Evolutionary conservation across 2,329 filamentous ascomycete species (phyloP).

Genomic region (Teratosphaeria viscida): DNA sequence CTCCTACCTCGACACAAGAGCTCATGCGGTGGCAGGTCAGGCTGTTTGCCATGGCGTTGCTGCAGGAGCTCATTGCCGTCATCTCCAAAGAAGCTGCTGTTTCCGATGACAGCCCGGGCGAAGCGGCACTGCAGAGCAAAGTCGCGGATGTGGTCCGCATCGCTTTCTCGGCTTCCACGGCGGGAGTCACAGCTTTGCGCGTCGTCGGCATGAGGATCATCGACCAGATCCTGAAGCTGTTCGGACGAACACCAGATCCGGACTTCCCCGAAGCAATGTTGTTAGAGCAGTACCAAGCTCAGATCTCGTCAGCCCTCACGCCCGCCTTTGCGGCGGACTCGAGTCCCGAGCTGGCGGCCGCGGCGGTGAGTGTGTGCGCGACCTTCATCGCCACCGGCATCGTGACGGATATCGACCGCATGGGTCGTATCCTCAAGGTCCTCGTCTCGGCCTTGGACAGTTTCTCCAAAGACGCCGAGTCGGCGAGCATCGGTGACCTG

Average conservation of each 20-base stretch:
- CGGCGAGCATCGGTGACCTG: conserved; percentile 81
- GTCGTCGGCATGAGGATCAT: conserved; percentile 91
- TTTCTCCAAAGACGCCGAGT: conserved; percentile 69
- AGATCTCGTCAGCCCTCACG: conserved; percentile 92
- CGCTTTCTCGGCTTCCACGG: conserved; percentile 94
- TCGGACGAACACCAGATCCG: conserved; percentile 88
- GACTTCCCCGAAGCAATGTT: conserved; percentile 97
- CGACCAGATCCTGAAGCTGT: conserved; percentile 86
- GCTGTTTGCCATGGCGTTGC: conserved; percentile 82
- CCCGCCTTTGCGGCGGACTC: conserved; percentile 94
- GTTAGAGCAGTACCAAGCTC: conserved; percentile 94
- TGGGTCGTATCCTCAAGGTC: conserved; percentile 94
- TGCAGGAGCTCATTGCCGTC: conserved; percentile 71
- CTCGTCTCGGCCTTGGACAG: conserved; percentile 84
- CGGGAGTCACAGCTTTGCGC: conserved; percentile 77
- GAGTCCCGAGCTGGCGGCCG: conserved; percentile 86
- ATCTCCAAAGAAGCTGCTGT: conserved; percentile 69
- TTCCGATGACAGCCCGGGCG: conserved; percentile 67
- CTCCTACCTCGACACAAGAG: conserved; percentile 55
- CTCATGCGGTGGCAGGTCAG: conserved; percentile 90
- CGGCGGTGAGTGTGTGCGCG: conserved; percentile 96
- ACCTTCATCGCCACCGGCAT: conserved; percentile 96
- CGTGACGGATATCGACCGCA: conserved; percentile 93
- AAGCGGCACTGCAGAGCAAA: conserved; percentile 66
- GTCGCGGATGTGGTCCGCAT: conserved; percentile 91